Evolutionary conservation across 495 filamentous ascomycete genomes (phyloP).

Genomic region (Aspergillus sclerotiicarbonarius): DNA sequence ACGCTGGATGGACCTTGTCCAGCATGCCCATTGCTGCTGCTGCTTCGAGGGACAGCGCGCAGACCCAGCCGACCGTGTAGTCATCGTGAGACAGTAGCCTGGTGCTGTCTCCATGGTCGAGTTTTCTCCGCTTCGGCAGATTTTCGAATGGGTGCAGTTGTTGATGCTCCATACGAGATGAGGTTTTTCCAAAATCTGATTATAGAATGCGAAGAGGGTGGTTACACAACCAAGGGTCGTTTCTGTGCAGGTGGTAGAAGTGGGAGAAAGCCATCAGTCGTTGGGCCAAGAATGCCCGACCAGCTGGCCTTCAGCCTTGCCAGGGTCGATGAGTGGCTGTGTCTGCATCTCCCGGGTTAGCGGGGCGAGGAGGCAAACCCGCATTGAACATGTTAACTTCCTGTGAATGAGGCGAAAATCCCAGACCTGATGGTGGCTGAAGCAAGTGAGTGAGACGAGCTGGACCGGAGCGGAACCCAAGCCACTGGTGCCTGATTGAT

Average conservation of each 20-base stretch:
- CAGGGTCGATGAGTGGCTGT: not conserved
- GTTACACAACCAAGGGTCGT: not conserved
- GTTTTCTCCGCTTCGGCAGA: not conserved
- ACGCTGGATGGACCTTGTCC: conserved; percentile 24
- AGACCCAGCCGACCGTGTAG: conserved; percentile 37
- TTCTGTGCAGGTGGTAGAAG: not conserved
- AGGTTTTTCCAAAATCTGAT: too few relatives aligned
- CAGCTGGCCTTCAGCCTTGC: not conserved
- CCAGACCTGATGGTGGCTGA: too few relatives aligned
- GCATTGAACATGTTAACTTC: too few relatives aligned
- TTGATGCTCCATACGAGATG: not conserved
- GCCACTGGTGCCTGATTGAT: too few relatives aligned
- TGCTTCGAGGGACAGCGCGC: conserved; percentile 30
- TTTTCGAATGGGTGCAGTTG: not conserved
- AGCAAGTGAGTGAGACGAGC: too few relatives aligned
- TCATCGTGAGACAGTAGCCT: conserved; percentile 10
- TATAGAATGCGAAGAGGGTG: too few relatives aligned
- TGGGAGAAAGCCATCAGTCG: not conserved
- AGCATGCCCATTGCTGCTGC: conserved; percentile 30
- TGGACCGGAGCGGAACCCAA: too few relatives aligned
- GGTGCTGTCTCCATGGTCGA: not conserved
- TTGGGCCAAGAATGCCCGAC: too few relatives aligned
- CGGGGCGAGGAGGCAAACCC: too few relatives aligned
- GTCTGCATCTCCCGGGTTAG: not conserved
- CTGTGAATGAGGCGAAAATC: too few relatives aligned